Base-by-base conservation (phyloP, 164 flowering plant genomes). In the Tetrastigma voinierianum region DNA sequence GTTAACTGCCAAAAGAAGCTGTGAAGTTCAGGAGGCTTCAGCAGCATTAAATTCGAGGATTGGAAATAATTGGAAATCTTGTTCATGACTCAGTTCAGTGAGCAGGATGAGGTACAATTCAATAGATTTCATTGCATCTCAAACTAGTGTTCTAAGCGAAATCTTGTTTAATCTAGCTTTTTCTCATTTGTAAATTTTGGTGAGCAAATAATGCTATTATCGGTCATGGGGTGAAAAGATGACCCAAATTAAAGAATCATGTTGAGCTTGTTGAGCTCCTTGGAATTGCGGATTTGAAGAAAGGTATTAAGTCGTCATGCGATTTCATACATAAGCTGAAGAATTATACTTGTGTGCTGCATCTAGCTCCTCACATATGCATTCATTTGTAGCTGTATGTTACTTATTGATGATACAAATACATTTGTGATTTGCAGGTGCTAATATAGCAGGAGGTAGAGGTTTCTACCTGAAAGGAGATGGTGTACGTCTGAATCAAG, bases 261-360 rank as follows among this genome's bases (percentile, higher is more conserved):
- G 99, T 95, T 46, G 97, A 95, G 53, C 99, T 95, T 67, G 99
- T 95, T 70, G 94, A 92, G 75, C 90, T 87, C 70, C 96, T 92
- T 66, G 99, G 87, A 19, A 90, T 95, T 78, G 99, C 97, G 11
- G 99, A 95, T 79, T 14, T 77, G 48, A 81, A 77, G 56, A 92
- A 79, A 85, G 99, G 98, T 90, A 73, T n/a, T 46, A 10, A 9
- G 15, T 9, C 12, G 10, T 44, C 12, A 10, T 20, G 1, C 13
- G 3, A 10, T 12, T 4, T 14, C 13, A 15, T 19, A 16, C 20
- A 2, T 23, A 49, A 49, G 9, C 52, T 13, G 52, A 49, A 49
- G 17, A 8, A 8, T 4, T 40, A 6, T 17, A 49, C 66, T 24
- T 23, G n/a, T 16, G 17, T 25, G 40, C 40, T 4, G 40, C 20